Evolutionary conservation across 148 eudicot species (phyloP).

Genomic region (Limonium bicolor): DNA sequence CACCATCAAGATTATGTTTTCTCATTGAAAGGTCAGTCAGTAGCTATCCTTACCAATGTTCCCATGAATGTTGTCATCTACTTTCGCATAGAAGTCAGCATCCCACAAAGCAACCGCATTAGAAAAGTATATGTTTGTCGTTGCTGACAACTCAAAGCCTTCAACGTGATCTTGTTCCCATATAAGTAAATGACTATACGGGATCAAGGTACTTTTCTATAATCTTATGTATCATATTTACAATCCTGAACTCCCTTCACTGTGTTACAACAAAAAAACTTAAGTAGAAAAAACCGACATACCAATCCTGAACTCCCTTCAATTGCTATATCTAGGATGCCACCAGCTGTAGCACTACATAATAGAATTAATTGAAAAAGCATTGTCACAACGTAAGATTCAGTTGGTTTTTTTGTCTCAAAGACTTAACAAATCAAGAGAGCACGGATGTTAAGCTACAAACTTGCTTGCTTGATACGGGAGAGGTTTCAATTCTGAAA

Average conservation of each 20-base stretch:
- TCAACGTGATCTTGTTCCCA: slow-evolving; percentile 57
- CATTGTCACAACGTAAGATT: not conserved
- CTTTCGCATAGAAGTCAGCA: slow-evolving; percentile 79
- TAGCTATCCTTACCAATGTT: slow-evolving; percentile 52
- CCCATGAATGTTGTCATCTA: slow-evolving; percentile 82
- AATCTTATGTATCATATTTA: not conserved
- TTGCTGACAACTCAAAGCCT: slow-evolving; percentile 77
- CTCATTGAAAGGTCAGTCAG: not conserved
- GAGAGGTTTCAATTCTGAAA: too few species aligned
- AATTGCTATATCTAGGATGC: slow-evolving; percentile 70
- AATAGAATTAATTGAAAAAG: slow-evolving; percentile 1
- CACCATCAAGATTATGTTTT: not conserved
- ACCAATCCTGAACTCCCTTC: slow-evolving; percentile 85
- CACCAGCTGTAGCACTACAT: slow-evolving; percentile 69
- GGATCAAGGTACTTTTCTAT: not conserved
- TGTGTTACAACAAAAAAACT: not conserved
- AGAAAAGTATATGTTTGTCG: slow-evolving; percentile 64
- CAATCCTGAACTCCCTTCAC: not conserved
- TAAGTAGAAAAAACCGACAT: slow-evolving; percentile 1
- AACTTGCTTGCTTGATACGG: slow-evolving; percentile 2
- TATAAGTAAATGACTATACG: slow-evolving; percentile 2
- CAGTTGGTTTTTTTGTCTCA: too few species aligned
- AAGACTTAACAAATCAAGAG: not conserved
- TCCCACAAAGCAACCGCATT: slow-evolving; percentile 76
- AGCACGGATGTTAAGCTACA: not conserved